Base-by-base conservation (phyloP, 257 asterid species). In the Mitragyna speciosa region DNA sequence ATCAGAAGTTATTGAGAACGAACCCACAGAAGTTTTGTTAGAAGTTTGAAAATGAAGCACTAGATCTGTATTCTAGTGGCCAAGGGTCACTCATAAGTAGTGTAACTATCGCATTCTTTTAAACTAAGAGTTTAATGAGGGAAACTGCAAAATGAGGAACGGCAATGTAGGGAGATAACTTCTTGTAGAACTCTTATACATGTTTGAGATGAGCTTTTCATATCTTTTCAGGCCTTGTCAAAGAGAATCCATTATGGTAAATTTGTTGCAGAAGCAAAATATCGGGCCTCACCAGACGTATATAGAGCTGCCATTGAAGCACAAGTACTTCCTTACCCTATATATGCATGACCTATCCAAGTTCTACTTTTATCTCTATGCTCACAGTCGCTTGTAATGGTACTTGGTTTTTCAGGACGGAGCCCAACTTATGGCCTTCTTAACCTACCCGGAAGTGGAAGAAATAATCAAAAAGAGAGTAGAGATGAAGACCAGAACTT, bases 261-360 rank as follows among this genome's bases (percentile, higher is more conserved):
- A 88, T 96, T 96, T 81, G 99, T 96, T 24, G 98, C 99, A 24
- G 99, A 96, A 85, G 98, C 98, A 11, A 96, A 94, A 83, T 96
- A 87, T 67, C 87, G 87, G 30, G 93, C 84, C 36, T 89, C 96
- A 30, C 97, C 99, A 5, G 97, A 90, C 70, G 87, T 83, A 72
- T 93, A 92, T 64, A 78, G 70, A 36, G 81, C 96, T 75, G 97
- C 96, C 66, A 96, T 96, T 22, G 65, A 20, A 87, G 92, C 92
- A 70, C 93, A 89, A 77, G 99, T 94, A 82, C 77, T 87, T 45
- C 6, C 75, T 51, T 49, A 70, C 51, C 39, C 59, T 26, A 10
- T 58, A 59, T 59, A 0, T 69, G 19, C 66, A n/a, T n/a, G 3
- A 20, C 1, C 68, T n/a, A 11, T 49, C 54, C 14, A 11, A 51